Conservation (phyloP, 2,329 filamentous ascomycete genomes). For the Exophiala mesophila region DNA sequence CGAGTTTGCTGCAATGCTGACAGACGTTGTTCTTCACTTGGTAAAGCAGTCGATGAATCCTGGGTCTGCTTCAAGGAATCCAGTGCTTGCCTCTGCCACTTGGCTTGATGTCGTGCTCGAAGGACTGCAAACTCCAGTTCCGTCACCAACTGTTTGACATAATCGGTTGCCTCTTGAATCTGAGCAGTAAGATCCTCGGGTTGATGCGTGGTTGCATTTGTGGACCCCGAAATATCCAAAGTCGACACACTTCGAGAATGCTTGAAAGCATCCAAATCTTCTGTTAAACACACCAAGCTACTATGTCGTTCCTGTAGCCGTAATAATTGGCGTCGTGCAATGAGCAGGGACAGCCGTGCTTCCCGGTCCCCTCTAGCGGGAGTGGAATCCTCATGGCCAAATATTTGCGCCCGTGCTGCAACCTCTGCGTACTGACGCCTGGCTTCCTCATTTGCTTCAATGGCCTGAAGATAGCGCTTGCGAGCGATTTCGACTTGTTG, state of each 20-base stretch:
- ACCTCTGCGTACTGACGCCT: slow-evolving; percentile 2
- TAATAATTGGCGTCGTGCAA: slow-evolving; percentile 9
- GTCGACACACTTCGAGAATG: neutral
- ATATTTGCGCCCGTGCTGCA: neutral
- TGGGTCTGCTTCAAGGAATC: slow-evolving; percentile 2
- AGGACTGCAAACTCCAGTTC: slow-evolving; percentile 23
- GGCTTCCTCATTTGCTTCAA: slow-evolving; percentile 13
- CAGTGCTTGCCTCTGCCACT: slow-evolving; percentile 7
- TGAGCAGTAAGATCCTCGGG: neutral
- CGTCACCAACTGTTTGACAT: slow-evolving; percentile 5
- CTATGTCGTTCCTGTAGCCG: slow-evolving; percentile 10
- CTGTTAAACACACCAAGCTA: slow-evolving; percentile 5
- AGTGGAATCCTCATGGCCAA: no score
- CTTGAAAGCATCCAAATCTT: slow-evolving; percentile 10
- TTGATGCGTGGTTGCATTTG: neutral
- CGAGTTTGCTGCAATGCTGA: slow-evolving; percentile 14
- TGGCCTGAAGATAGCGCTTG: slow-evolving; percentile 19
- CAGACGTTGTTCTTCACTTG: slow-evolving; percentile 1
- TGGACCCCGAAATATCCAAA: neutral
- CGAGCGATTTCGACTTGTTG: neutral
- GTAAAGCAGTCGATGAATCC: neutral
- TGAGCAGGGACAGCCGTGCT: slow-evolving; percentile 3
- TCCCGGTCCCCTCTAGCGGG: no score
- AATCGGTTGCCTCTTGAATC: neutral
- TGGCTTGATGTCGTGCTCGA: slow-evolving; percentile 16